phyloP scores from a whole-genome alignment of 768 basidiomycete genomes.

The Phlebiopsis gigantea region DNA sequence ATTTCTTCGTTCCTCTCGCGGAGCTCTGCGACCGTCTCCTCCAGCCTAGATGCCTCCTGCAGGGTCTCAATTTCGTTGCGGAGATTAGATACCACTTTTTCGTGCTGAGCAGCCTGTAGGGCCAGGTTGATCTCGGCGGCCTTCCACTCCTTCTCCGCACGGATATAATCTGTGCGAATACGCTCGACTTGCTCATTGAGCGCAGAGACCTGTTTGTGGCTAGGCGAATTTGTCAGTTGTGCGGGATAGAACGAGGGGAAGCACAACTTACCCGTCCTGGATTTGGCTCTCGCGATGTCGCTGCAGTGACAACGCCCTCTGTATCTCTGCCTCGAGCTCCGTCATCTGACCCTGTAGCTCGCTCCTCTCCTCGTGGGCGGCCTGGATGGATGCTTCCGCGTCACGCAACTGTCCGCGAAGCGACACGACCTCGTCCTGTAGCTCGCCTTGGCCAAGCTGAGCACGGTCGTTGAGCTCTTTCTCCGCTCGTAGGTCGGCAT shows the following conservation, averaged over 20 bases:
- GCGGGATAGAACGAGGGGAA: background rate
- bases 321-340: slow-evolving; percentile 56
- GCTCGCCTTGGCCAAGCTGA: slow-evolving; percentile 10
- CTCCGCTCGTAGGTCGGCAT: slow-evolving; percentile 20
- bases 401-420: slow-evolving; percentile 38
- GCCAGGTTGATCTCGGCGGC: slow-evolving; percentile 62
- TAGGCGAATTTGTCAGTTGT: slow-evolving; percentile 21
- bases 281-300: slow-evolving; percentile 60
- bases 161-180: slow-evolving; percentile 39
- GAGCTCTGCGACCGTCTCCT: slow-evolving; percentile 50
- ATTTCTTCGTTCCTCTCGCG: slow-evolving; percentile 70
- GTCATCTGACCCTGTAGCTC: slow-evolving; percentile 52
- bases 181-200: slow-evolving; percentile 38
- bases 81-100: slow-evolving; percentile 54
- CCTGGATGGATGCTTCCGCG: slow-evolving; percentile 29
- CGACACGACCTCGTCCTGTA: slow-evolving; percentile 20
- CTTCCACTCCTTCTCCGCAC: slow-evolving; percentile 52
- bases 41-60: slow-evolving; percentile 49
- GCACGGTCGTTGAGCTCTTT: slow-evolving; percentile 15
- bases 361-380: slow-evolving; percentile 45
- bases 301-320: slow-evolving; percentile 54
- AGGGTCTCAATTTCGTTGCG: slow-evolving; percentile 51
- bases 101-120: slow-evolving; percentile 60
- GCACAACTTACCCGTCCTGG: slow-evolving; percentile 48
- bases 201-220: slow-evolving; percentile 39